Base-by-base conservation (phyloP, 345 rosid species). In the Lepidium aucheri region DNA sequence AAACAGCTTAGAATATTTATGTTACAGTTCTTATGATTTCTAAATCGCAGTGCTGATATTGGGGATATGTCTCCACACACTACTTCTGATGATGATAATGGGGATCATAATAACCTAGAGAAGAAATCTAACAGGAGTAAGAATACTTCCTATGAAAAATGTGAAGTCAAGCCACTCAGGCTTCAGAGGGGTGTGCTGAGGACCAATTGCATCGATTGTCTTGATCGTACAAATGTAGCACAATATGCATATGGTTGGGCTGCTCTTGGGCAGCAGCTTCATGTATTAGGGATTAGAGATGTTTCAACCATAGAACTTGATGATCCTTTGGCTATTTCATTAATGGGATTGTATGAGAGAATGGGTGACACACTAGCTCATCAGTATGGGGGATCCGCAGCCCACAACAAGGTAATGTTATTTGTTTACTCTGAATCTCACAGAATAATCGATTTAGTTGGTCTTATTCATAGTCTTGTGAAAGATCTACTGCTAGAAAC, bases 171-270 rank as follows among this genome's bases (percentile, higher is more conserved):
- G 78, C 75, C 72, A 65, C 74, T 79, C 22, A 80, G 61, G 75
- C 79, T 89, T 70, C 98, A 92, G 67, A 84, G 44, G 39, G 95
- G 98, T 35, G 91, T 89, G 28, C 87, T 92, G 22, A 80, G 98
- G 77, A 92, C 96, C 69, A 92, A 89, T 77, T 92, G 95, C 79
- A 89, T 92, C 59, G 98, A 92, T 70, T 92, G 98, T 76, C 84
- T 92, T 55, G 98, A 92, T 60, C 92, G 97, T 12, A 92, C 97
- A 80, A 92, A 92, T 79, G 98, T 88, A 69, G 98, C 98, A 34
- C 97, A 92, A 39, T 92, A 82, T 75, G 93, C 96, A 35, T 92
- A 84, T 67, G 97, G 98, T 44, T 79, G 90, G 87, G 92, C 81
- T 73, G 97, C 97, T 50, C 88, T 92, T 59, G 98, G 93, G 45